These are phyloP conservation scores for Lotmaria passim DNA, from an alignment of 208 protist species.

Conservation along the genomic window DNA sequence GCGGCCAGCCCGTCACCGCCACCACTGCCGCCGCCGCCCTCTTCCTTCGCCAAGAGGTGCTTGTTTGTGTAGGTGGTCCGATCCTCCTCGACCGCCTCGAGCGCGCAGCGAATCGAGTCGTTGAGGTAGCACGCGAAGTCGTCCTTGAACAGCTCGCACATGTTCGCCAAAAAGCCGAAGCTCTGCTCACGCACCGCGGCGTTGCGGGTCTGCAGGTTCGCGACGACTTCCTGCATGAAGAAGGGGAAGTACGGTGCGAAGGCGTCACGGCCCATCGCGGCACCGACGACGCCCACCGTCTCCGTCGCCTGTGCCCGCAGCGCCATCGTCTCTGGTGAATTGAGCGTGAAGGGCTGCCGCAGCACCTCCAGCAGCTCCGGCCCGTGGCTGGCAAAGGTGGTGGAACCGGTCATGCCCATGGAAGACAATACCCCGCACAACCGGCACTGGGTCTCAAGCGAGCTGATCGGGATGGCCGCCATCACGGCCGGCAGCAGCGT, in stretches of 20 bases:
- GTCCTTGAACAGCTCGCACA: constrained; percentile 73
- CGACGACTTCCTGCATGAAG: constrained; percentile 72
- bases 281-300: constrained; percentile 76
- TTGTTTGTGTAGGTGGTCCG: constrained; percentile 62
- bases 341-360: constrained; percentile 55
- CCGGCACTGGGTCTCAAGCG: constrained; percentile 68
- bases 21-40: constrained; percentile 19
- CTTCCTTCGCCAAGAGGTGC: constrained; percentile 57
- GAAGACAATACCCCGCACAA: constrained; percentile 80
- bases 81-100: constrained; percentile 77
- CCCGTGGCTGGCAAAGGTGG: constrained; percentile 59
- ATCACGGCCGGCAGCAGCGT: constrained; percentile 67
- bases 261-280: constrained; percentile 70
- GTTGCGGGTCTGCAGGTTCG: constrained; percentile 58
- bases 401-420: constrained; percentile 69
- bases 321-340: constrained; percentile 57
- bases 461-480: constrained; percentile 54
- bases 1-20: constrained; percentile 17
- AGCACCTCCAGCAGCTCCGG: constrained; percentile 70
- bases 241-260: constrained; percentile 72
- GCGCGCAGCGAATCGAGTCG: constrained; percentile 62
- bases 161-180: constrained; percentile 86
- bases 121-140: constrained; percentile 72
- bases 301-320: constrained; percentile 84
- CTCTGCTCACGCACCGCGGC: constrained; percentile 78